phyloP scores from a whole-genome alignment of 2,329 filamentous ascomycete genomes.

The Gnomoniopsis sp. region DNA sequence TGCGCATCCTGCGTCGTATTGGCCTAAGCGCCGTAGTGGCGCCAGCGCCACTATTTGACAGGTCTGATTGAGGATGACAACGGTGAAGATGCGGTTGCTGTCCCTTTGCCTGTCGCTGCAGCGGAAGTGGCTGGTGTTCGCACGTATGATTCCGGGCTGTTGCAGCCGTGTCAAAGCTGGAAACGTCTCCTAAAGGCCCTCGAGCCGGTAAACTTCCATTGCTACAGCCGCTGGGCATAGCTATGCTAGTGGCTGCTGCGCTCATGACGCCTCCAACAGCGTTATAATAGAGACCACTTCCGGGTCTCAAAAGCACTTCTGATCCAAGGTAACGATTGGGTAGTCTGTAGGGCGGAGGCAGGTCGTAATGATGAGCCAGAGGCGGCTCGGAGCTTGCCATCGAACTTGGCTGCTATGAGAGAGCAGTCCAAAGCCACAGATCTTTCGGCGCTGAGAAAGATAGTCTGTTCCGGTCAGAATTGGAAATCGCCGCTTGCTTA shows the following conservation, averaged over 20 bases:
- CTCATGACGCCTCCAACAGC: background rate
- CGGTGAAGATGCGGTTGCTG: slow-evolving; percentile 6
- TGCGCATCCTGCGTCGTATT: slow-evolving; percentile 58
- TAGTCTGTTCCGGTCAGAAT: background rate
- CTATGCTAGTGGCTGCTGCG: background rate
- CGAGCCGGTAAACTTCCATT: background rate
- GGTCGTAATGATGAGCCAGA: background rate
- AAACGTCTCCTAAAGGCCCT: background rate
- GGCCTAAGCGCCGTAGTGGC: slow-evolving; percentile 30
- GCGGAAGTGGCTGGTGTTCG: background rate
- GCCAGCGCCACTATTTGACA: background rate
- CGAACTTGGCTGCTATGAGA: background rate
- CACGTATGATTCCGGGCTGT: background rate
- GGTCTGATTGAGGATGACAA: background rate
- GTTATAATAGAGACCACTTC: background rate
- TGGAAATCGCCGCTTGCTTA: background rate
- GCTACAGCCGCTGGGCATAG: background rate
- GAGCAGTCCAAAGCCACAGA: background rate
- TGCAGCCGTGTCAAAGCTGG: background rate
- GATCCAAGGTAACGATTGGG: background rate
- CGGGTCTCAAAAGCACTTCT: background rate
- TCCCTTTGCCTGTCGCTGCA: background rate
- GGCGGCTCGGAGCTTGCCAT: slow-evolving; percentile 10
- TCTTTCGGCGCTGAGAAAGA: background rate
- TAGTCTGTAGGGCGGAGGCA: slow-evolving; percentile 1